Evolutionary conservation across 2,329 filamentous ascomycete species (phyloP).

Genomic region (Fusarium humuli): DNA sequence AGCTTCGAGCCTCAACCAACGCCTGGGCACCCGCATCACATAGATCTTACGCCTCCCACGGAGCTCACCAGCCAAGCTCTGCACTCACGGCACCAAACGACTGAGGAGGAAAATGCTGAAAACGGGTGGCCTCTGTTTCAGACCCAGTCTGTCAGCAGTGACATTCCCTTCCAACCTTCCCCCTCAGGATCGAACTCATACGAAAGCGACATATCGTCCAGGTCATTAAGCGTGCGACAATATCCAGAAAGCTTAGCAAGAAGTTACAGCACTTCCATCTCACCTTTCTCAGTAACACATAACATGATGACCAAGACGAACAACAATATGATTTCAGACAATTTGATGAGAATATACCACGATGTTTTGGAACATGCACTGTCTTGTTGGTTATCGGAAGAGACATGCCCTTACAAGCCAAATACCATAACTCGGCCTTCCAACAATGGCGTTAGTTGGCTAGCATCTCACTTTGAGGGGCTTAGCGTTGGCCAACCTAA

Average conservation of each 20-base stretch:
- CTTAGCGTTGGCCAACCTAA: conserved; percentile 46
- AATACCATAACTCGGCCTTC: conserved; percentile 33
- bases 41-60: conserved; percentile 39
- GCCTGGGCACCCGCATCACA: conserved; percentile 33
- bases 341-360: conserved; percentile 59
- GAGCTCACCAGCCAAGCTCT: conserved; percentile 37
- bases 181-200: conserved; percentile 46
- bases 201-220: conserved; percentile 44
- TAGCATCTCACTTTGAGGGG: conserved; percentile 45
- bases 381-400: conserved; percentile 65
- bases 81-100: conserved; percentile 33
- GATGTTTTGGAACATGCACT: conserved; percentile 65
- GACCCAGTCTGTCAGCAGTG: conserved; percentile 41
- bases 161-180: conserved; percentile 44
- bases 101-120: conserved; percentile 45
- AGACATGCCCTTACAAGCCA: conserved; percentile 62
- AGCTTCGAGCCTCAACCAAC: conserved; percentile 35
- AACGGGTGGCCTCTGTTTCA: conserved; percentile 45
- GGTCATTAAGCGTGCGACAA: conserved; percentile 43
- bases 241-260: conserved; percentile 44
- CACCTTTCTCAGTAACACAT: conserved; percentile 45
- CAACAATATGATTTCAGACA: conserved; percentile 46
- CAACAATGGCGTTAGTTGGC: conserved; percentile 47
- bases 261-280: conserved; percentile 45
- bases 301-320: conserved; percentile 45